phyloP scores from a whole-genome alignment of 1,139 yeast genomes.

The Casaregolazyma lundiana region DNA sequence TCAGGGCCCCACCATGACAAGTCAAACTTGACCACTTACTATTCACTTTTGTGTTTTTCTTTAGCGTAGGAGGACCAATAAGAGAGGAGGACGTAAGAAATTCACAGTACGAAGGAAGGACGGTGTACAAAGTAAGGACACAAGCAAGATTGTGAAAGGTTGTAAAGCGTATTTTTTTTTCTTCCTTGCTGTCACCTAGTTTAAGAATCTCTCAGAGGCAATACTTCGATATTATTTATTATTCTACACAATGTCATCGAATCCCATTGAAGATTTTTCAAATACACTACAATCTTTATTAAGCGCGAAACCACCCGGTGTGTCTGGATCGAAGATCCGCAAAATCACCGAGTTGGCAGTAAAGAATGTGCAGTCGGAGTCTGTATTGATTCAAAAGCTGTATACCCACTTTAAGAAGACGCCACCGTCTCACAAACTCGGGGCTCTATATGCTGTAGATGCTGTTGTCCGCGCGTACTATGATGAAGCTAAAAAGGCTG shows the following conservation, averaged over 20 bases:
- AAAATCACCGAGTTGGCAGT: conserved; percentile 75
- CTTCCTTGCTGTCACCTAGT: conserved; percentile 11
- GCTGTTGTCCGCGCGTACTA: conserved; percentile 83
- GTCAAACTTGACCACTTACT: conserved; percentile 10
- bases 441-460: conserved; percentile 86
- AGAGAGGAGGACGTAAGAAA: conserved; percentile 8
- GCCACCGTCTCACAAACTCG: conserved; percentile 80
- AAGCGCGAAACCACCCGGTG: conserved; percentile 82
- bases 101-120: conserved; percentile 1
- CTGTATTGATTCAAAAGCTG: conserved; percentile 54
- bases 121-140: conserved; percentile 3
- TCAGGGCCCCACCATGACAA: not conserved
- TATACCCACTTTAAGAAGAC: conserved; percentile 68
- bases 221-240: not conserved
- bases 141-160: not conserved
- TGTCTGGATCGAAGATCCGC: conserved; percentile 92
- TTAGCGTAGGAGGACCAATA: conserved; percentile 3
- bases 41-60: conserved; percentile 3
- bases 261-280: conserved; percentile 54
- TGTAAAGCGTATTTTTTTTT: conserved; percentile 10
- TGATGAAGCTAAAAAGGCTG: conserved; percentile 62
- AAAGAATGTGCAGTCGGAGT: conserved; percentile 58
- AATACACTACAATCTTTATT: conserved; percentile 67
- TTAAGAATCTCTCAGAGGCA: not conserved
- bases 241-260: not conserved